A percentile compares a stretch with the other conserved stretches of the same genome.
phyloP scores from a whole-genome alignment of 1,284 basidiomycete species.

The Boletellus dicymbophilus region DNA sequence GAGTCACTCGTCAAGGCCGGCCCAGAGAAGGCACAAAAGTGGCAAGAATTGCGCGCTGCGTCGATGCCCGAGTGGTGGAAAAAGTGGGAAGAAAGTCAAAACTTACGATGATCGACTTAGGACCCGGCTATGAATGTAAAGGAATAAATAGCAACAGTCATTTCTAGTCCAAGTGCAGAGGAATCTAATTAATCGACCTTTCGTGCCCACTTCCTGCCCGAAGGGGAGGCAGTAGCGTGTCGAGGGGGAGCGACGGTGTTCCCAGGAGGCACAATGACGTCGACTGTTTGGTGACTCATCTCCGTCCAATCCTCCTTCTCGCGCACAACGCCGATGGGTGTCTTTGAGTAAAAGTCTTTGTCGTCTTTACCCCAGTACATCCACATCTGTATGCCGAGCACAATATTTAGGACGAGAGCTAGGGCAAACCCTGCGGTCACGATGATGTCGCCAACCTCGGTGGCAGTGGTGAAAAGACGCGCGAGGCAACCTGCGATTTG shows the following conservation, averaged over 20 bases:
- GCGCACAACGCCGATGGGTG: slow-evolving; percentile 17
- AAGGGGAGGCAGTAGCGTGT: slow-evolving; percentile 37
- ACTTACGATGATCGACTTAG: slow-evolving; percentile 5
- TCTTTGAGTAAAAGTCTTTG: slow-evolving; percentile 34
- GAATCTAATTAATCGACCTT: slow-evolving; percentile 58
- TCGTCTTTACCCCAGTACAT: slow-evolving; percentile 74
- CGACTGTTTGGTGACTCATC: slow-evolving; percentile 37
- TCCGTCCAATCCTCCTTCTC: slow-evolving; percentile 33
- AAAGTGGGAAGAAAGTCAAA: slow-evolving; percentile 30
- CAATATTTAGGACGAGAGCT: slow-evolving; percentile 76
- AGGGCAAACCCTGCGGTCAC: slow-evolving; percentile 81
- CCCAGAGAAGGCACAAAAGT: slow-evolving; percentile 18
- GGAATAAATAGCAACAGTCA: slow-evolving; percentile 16
- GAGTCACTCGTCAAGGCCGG: slow-evolving; percentile 31
- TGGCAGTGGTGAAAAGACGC: slow-evolving; percentile 85
- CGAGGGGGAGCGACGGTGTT: slow-evolving; percentile 42
- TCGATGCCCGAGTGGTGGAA: slow-evolving; percentile 30
- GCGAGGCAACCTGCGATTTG: slow-evolving; percentile 86
- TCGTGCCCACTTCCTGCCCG: slow-evolving; percentile 67
- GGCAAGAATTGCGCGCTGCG: slow-evolving; percentile 26
- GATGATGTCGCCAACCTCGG: slow-evolving; percentile 81
- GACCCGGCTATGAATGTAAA: slow-evolving; percentile 4
- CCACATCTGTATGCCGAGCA: slow-evolving; percentile 82
- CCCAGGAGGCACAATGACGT: slow-evolving; percentile 43
- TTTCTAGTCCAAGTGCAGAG: slow-evolving; percentile 13